Percentiles rank a stretch among this genome's conserved stretches.
Conservation (phyloP, 306 rosid genomes). For the Mimosa pudica region DNA sequence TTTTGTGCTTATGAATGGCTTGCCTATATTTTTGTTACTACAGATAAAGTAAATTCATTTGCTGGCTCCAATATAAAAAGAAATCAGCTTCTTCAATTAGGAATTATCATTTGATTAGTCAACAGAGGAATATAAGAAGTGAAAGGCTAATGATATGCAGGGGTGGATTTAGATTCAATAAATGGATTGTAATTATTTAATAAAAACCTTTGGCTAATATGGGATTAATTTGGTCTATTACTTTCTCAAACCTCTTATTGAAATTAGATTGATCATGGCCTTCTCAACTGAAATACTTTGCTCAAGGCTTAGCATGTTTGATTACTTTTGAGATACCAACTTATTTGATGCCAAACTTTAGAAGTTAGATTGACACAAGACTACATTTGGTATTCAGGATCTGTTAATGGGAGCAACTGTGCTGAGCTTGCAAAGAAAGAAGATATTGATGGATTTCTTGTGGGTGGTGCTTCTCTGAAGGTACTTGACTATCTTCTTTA, state of each 20-base stretch:
- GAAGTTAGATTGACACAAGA: slow-evolving; percentile 12
- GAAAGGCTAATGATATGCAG: slow-evolving; percentile 1
- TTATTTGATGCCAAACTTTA: not conserved
- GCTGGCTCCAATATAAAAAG: slow-evolving; percentile 5
- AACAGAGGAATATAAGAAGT: not conserved
- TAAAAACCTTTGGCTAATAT: not conserved
- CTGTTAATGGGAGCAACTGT: slow-evolving; percentile 88
- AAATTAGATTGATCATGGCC: slow-evolving; percentile 24
- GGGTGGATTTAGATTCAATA: slow-evolving; percentile 2
- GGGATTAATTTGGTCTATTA: not conserved
- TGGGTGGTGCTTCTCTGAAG: slow-evolving; percentile 98
- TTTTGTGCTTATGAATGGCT: slow-evolving; percentile 1
- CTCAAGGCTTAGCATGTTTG: slow-evolving; percentile 4
- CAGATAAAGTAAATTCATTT: slow-evolving; percentile 10
- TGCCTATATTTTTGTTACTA: not conserved
- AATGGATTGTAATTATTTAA: slow-evolving; percentile 1
- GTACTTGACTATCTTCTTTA: slow-evolving; percentile 48
- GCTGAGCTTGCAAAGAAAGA: slow-evolving; percentile 94
- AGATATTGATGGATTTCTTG: slow-evolving; percentile 97
- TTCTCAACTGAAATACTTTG: slow-evolving; percentile 14
- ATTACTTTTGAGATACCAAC: not conserved
- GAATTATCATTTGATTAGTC: not conserved
- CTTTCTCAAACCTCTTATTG: not conserved
- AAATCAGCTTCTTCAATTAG: not conserved
- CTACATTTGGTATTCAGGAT: slow-evolving; percentile 56